These are phyloP conservation scores for Hericium alpestre DNA, from an alignment of 768 basidiomycete species.

Conservation along the genomic window DNA sequence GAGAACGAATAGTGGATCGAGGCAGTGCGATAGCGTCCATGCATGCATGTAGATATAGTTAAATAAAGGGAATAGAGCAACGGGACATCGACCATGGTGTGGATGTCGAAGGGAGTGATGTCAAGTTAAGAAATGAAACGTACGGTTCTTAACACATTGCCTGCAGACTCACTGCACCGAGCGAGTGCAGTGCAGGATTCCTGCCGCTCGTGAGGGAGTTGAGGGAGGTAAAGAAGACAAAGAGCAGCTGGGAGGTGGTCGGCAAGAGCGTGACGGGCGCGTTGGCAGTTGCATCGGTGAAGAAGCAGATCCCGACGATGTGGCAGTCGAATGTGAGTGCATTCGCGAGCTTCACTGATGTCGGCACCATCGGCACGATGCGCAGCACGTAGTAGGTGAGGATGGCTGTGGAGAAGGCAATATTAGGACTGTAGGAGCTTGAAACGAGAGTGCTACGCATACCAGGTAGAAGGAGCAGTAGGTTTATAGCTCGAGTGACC, in stretches of 20 bases:
- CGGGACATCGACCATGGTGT: too few relatives aligned
- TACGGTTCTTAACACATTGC: too few relatives aligned
- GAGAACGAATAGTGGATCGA: too few relatives aligned
- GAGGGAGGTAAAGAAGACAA: conserved; percentile 11
- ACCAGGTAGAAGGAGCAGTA: conserved; percentile 12
- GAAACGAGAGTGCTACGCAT: not conserved
- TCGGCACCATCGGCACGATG: not conserved
- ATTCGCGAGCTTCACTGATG: conserved; percentile 11
- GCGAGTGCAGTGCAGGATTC: conserved; percentile 12
- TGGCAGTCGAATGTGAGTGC: conserved; percentile 9
- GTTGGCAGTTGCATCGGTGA: conserved; percentile 12
- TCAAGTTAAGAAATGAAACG: too few relatives aligned
- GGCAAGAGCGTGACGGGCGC: conserved; percentile 10
- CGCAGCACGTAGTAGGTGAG: conserved; percentile 9
- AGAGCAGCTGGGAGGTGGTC: conserved; percentile 12
- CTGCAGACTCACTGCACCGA: conserved; percentile 13
- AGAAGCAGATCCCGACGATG: conserved; percentile 12
- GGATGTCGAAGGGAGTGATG: too few relatives aligned
- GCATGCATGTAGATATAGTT: too few relatives aligned
- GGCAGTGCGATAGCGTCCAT: too few relatives aligned
- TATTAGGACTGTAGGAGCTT: too few relatives aligned
- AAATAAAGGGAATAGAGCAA: too few relatives aligned
- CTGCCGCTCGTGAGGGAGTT: conserved; percentile 12
- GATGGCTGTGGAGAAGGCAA: conserved; percentile 2
- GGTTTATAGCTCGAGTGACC: conserved; percentile 11